These are phyloP conservation scores for Ceratobasidium papillatum DNA, from an alignment of 1,284 basidiomycete species.

Conservation along the genomic window DNA sequence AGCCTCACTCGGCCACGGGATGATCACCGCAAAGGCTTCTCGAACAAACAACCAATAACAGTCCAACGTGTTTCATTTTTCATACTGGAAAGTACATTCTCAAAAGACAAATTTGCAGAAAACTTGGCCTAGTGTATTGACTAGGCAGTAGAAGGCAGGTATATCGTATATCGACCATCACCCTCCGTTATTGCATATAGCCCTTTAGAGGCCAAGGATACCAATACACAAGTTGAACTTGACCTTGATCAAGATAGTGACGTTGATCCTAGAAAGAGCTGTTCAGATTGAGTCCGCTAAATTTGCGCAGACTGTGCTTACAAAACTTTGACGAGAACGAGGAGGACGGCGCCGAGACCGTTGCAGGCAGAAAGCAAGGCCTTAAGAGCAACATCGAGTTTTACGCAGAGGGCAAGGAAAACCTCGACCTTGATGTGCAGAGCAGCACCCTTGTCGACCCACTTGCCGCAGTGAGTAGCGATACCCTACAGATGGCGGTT, in stretches of 20 bases:
- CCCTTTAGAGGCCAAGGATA: constrained; percentile 31
- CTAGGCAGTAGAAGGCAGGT: not conserved
- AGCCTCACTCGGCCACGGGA: not conserved
- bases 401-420: constrained; percentile 24
- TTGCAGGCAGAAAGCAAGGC: constrained; percentile 33
- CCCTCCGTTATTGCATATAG: not conserved
- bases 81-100: not conserved
- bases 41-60: constrained; percentile 15
- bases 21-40: not conserved
- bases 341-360: constrained; percentile 30
- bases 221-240: constrained; percentile 37
- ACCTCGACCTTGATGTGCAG: constrained; percentile 21
- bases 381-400: constrained; percentile 31
- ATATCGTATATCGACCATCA: not conserved
- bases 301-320: not conserved
- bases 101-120: not conserved
- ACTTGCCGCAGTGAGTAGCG: constrained; percentile 39
- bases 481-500: not conserved
- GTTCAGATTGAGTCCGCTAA: not conserved
- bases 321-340: constrained; percentile 32
- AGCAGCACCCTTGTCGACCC: constrained; percentile 26
- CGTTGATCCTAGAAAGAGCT: constrained; percentile 18
- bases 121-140: not conserved
- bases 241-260: constrained; percentile 36
- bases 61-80: not conserved